phyloP scores from a whole-genome alignment of 2,329 filamentous ascomycete species.

The Orbilia brochopaga region DNA sequence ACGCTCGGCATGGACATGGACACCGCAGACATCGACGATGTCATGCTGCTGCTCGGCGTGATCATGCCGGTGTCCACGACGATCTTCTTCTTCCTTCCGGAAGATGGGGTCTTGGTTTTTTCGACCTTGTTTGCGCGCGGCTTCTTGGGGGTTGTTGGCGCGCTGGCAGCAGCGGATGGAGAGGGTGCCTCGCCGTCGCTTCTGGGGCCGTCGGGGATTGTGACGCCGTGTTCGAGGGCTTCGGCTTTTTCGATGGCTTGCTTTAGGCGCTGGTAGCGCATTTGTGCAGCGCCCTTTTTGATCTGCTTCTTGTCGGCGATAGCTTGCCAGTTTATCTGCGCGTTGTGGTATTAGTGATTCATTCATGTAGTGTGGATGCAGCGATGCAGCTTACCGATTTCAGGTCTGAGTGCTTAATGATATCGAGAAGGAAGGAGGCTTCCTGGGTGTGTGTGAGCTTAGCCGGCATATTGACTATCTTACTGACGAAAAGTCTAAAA shows the following conservation, averaged over 20 bases:
- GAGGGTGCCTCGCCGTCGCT: constrained; percentile 23
- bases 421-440: constrained; percentile 45
- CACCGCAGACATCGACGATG: constrained; percentile 15
- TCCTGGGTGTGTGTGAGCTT: constrained; percentile 47
- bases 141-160: constrained; percentile 36
- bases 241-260: constrained; percentile 48
- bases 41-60: constrained; percentile 30
- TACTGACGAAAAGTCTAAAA: constrained; percentile 6
- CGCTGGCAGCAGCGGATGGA: constrained; percentile 19
- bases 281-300: constrained; percentile 49
- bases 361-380: background rate
- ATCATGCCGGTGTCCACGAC: constrained; percentile 30
- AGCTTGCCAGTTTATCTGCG: constrained; percentile 47
- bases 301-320: constrained; percentile 49
- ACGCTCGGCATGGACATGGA: constrained; percentile 22
- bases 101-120: constrained; percentile 41
- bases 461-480: constrained; percentile 33
- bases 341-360: background rate
- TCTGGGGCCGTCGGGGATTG: constrained; percentile 11
- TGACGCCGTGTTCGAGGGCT: constrained; percentile 28
- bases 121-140: constrained; percentile 42
- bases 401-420: constrained; percentile 48
- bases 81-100: constrained; percentile 36
- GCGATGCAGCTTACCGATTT: constrained; percentile 34
- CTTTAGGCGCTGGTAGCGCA: constrained; percentile 47